These are phyloP conservation scores for Ulota crispa DNA, from an alignment of 225 moss, liverwort and hornwort species.

Conservation along the genomic window DNA sequence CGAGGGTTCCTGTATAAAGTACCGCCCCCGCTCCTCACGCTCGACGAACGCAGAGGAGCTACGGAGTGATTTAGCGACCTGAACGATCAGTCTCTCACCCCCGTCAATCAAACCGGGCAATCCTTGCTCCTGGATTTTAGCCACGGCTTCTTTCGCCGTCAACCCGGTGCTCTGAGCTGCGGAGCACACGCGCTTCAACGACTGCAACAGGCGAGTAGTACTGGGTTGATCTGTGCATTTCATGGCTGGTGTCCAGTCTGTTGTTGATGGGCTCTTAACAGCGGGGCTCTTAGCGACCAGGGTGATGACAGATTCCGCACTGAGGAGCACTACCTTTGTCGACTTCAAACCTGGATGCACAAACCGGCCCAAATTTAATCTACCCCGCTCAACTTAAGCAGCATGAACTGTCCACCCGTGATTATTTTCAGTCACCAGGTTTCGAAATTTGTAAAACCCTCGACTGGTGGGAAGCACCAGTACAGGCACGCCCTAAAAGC, in stretches of 20 bases:
- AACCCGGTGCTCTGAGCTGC: slow-evolving; percentile 30
- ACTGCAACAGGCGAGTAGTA: slow-evolving; percentile 26
- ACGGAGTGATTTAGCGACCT: slow-evolving; percentile 50
- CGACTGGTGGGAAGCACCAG: not conserved
- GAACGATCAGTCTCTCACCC: slow-evolving; percentile 48
- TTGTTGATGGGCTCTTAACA: not conserved
- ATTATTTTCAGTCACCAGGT: not conserved
- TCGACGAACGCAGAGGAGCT: slow-evolving; percentile 32
- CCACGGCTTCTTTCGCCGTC: slow-evolving; percentile 52
- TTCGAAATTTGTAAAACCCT: slow-evolving; percentile 18
- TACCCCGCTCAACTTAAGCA: not conserved
- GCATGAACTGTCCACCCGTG: not conserved
- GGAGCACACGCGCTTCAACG: slow-evolving; percentile 40
- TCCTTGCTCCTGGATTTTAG: slow-evolving; percentile 39
- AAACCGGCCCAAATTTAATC: not conserved
- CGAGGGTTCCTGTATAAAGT: slow-evolving; percentile 18
- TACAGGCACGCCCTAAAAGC: slow-evolving; percentile 10
- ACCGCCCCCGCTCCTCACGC: slow-evolving; percentile 49
- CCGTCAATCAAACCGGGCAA: slow-evolving; percentile 48
- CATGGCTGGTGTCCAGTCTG: slow-evolving; percentile 24
- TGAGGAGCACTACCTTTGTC: not conserved
- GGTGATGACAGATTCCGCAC: slow-evolving; percentile 18
- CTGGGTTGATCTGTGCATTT: slow-evolving; percentile 23
- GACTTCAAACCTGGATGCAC: slow-evolving; percentile 32
- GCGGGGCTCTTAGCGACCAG: not conserved